Conservation (phyloP, 163 green algal genomes). For the Trebouxiophyceae sp. region DNA sequence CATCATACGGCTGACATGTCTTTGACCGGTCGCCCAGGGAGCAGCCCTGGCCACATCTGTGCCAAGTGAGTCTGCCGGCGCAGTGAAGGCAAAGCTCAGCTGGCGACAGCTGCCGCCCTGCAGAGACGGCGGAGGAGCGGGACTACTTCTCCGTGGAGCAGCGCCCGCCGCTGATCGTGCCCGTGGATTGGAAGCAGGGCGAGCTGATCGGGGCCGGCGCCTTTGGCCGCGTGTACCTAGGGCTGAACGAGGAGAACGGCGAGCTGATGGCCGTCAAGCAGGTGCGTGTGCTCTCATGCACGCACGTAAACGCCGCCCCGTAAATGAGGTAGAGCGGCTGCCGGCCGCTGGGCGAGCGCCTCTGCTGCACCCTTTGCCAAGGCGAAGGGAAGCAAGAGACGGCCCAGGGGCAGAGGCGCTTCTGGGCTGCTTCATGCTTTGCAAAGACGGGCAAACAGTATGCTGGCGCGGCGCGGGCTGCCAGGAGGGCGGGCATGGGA, state of each 20-base stretch:
- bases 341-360: background rate
- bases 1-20: no score
- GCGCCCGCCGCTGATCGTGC: no score
- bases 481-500: no score
- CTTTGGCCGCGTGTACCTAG: conserved; percentile 85
- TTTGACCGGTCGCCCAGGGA: no score
- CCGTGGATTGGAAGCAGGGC: conserved; percentile 80
- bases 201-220: conserved; percentile 85
- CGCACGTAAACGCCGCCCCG: no score
- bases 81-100: no score
- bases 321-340: background rate
- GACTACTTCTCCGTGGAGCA: no score
- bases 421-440: background rate
- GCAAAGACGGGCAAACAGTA: background rate
- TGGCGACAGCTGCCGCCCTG: no score
- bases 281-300: no score
- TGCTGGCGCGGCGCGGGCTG: background rate
- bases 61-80: no score
- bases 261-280: conserved; percentile 95
- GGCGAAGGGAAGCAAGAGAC: background rate
- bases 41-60: no score
- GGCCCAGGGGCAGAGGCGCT: background rate
- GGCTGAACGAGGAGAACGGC: conserved; percentile 81
- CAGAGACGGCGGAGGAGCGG: no score
- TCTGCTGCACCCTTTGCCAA: background rate